A percentile compares a stretch with the other conserved stretches of the same genome.
Evolutionary conservation across 2,329 filamentous ascomycete genomes (phyloP).

Genomic region (Stemphylium vesicarium): DNA sequence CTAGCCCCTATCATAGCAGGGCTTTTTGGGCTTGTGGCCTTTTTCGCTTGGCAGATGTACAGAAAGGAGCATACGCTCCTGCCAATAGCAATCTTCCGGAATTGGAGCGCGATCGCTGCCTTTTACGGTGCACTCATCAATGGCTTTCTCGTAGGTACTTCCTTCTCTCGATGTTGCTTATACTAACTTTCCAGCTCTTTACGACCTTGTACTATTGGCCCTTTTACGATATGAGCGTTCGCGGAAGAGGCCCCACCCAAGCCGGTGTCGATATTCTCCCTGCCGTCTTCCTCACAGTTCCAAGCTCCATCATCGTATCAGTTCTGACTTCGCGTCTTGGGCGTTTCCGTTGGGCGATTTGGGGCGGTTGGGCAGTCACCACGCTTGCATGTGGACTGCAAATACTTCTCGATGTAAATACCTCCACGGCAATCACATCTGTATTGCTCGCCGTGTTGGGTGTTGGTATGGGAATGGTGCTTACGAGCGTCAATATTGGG

Average conservation of each 20-base stretch:
- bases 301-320: slow-evolving; percentile 35
- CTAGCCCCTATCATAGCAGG: slow-evolving; percentile 51
- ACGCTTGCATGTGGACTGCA: slow-evolving; percentile 48
- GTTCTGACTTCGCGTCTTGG: slow-evolving; percentile 34
- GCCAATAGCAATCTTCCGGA: slow-evolving; percentile 47
- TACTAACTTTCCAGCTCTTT: slow-evolving; percentile 44
- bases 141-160: slow-evolving; percentile 51
- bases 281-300: slow-evolving; percentile 33
- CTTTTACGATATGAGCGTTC: slow-evolving; percentile 50
- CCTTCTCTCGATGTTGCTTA: not conserved
- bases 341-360: slow-evolving; percentile 51
- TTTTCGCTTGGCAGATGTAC: slow-evolving; percentile 10
- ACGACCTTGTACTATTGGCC: slow-evolving; percentile 52
- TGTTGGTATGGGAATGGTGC: slow-evolving; percentile 52
- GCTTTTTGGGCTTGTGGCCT: not conserved
- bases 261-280: slow-evolving; percentile 51
- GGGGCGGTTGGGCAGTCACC: slow-evolving; percentile 51
- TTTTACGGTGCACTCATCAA: slow-evolving; percentile 53
- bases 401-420: slow-evolving; percentile 45
- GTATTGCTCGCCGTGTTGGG: slow-evolving; percentile 50
- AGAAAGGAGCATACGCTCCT: slow-evolving; percentile 48
- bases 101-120: slow-evolving; percentile 44
- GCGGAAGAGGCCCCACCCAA: slow-evolving; percentile 40
- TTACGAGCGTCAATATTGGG: slow-evolving; percentile 50
- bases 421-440: slow-evolving; percentile 45